Percentiles rank a stretch among this genome's conserved stretches.
Conservation (phyloP, 148 eudicot species). For the Rhododendron williamsianum region DNA sequence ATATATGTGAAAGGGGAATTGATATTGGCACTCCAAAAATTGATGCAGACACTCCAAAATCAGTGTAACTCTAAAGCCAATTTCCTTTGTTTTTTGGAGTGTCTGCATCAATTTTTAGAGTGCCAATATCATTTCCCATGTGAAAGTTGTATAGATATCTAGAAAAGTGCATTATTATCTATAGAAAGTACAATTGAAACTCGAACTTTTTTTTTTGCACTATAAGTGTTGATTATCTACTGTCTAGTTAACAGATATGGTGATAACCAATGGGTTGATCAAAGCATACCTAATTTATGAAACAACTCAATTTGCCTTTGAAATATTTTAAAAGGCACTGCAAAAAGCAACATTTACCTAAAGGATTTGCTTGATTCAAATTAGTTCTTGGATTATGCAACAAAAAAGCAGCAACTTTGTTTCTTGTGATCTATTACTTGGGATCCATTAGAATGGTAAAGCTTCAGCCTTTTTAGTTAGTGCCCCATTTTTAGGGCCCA, state of each 20-base stretch:
- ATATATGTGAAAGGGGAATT: too few relatives aligned
- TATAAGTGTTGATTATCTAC: too few relatives aligned
- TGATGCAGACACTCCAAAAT: too few relatives aligned
- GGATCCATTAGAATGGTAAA: not conserved
- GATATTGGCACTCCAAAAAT: too few relatives aligned
- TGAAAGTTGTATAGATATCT: too few relatives aligned
- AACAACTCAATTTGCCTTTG: not conserved
- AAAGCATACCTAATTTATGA: not conserved
- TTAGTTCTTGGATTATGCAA: not conserved
- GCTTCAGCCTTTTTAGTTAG: not conserved
- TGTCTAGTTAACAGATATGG: not conserved
- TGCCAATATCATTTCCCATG: too few relatives aligned
- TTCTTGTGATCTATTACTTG: not conserved
- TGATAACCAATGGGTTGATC: not conserved
- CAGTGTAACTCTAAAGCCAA: too few relatives aligned
- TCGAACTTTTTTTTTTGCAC: not conserved
- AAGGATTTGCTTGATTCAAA: not conserved
- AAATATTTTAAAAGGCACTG: not conserved
- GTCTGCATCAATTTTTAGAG: too few relatives aligned
- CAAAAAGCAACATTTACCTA: not conserved
- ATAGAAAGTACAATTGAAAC: too few relatives aligned
- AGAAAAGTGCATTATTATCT: too few relatives aligned
- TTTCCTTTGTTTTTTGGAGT: too few relatives aligned
- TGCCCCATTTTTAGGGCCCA: slow-evolving; percentile 2
- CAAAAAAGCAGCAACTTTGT: not conserved